Evolutionary conservation across 2,329 filamentous ascomycete genomes (phyloP).

Genomic region (Ophiostoma sp.): DNA sequence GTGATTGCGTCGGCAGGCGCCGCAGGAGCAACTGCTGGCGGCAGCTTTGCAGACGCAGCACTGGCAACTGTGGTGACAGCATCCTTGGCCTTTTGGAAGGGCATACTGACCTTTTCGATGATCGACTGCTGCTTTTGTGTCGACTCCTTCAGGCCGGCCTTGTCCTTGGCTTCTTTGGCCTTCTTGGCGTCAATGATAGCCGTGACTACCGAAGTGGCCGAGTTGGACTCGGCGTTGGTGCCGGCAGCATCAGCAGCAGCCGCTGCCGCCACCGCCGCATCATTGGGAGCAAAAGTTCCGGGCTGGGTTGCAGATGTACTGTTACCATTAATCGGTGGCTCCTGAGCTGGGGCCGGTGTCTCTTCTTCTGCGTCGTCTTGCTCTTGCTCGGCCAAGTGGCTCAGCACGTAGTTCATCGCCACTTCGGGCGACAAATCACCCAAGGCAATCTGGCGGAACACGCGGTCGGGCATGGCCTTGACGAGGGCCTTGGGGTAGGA

Average conservation of each 20-base stretch:
- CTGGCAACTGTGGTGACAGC: neutral
- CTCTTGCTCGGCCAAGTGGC: slow-evolving; percentile 59
- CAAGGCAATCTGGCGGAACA: slow-evolving; percentile 80
- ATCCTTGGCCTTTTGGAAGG: slow-evolving; percentile 20
- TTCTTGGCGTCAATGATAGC: slow-evolving; percentile 18
- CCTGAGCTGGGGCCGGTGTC: slow-evolving; percentile 27
- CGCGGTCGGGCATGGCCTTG: slow-evolving; percentile 81
- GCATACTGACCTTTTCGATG: slow-evolving; percentile 18
- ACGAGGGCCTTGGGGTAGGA: slow-evolving; percentile 83
- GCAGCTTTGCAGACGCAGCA: neutral
- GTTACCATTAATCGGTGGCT: slow-evolving; percentile 24
- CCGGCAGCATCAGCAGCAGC: neutral
- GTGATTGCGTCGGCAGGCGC: neutral
- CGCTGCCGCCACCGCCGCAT: neutral
- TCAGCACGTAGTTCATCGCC: slow-evolving; percentile 84
- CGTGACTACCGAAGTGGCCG: neutral
- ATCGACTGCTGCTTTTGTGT: slow-evolving; percentile 18
- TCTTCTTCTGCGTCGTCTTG: slow-evolving; percentile 35
- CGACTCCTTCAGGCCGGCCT: slow-evolving; percentile 3
- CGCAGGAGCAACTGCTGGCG: neutral
- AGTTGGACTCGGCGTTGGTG: neutral
- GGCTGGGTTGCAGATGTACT: neutral
- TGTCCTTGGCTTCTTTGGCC: slow-evolving; percentile 13
- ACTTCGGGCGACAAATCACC: slow-evolving; percentile 82
- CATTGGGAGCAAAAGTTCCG: neutral